phyloP scores from a whole-genome alignment of 2,329 filamentous ascomycete genomes.

The Colletotrichum sp. region DNA sequence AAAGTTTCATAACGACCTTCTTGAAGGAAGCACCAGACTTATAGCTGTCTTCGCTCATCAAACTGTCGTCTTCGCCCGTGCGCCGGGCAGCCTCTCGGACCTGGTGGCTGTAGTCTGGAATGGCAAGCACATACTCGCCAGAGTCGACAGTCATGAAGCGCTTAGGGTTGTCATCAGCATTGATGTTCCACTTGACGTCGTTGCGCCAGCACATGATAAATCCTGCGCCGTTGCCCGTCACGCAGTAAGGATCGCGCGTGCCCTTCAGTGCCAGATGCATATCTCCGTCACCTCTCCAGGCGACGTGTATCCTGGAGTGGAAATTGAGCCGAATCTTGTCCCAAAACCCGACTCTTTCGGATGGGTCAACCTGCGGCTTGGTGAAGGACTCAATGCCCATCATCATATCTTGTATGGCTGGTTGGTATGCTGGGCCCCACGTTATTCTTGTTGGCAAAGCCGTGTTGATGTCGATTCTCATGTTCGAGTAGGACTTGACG shows the following conservation, averaged over 20 bases:
- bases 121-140: slow-evolving; percentile 90
- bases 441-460: slow-evolving; percentile 90
- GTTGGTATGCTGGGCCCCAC: slow-evolving; percentile 97
- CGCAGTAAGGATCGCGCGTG: slow-evolving; percentile 88
- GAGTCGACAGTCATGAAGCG: slow-evolving; percentile 96
- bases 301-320: slow-evolving; percentile 86
- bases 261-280: slow-evolving; percentile 93
- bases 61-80: slow-evolving; percentile 60
- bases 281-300: slow-evolving; percentile 96
- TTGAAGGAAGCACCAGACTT: slow-evolving; percentile 87
- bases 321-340: slow-evolving; percentile 96
- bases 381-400: slow-evolving; percentile 98
- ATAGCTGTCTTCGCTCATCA: slow-evolving; percentile 66
- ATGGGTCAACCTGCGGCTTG: slow-evolving; percentile 91
- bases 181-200: slow-evolving; percentile 86
- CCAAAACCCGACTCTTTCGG: slow-evolving; percentile 96
- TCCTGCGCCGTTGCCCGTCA: slow-evolving; percentile 91
- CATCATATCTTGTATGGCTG: slow-evolving; percentile 99
- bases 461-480: slow-evolving; percentile 91
- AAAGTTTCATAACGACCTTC: slow-evolving; percentile 98
- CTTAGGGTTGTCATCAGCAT: slow-evolving; percentile 84
- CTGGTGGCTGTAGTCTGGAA: slow-evolving; percentile 91
- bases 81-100: slow-evolving; percentile 68
- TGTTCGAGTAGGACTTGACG: slow-evolving; percentile 95
- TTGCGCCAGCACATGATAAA: slow-evolving; percentile 99